These are phyloP conservation scores for Yamadazyma sp. DNA, from an alignment of 805 yeast species.

Conservation along the genomic window DNA sequence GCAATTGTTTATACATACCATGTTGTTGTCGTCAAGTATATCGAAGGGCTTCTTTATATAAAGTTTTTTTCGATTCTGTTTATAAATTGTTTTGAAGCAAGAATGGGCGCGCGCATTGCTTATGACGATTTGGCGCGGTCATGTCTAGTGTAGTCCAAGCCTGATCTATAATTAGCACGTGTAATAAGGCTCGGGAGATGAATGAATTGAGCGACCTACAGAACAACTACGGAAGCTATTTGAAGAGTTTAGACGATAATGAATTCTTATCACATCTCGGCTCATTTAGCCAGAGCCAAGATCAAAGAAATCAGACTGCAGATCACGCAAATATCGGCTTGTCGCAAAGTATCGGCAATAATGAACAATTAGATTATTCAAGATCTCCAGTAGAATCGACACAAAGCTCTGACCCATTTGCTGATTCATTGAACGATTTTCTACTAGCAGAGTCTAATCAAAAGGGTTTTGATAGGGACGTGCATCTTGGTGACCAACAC, in stretches of 20 bases:
- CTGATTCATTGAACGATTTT: constrained; percentile 14
- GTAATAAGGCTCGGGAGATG: not conserved
- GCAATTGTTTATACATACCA: constrained; percentile 4
- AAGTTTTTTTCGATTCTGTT: constrained; percentile 1
- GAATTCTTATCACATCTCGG: constrained; percentile 20
- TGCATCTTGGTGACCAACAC: no score
- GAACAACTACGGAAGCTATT: constrained; percentile 16
- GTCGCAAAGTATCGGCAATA: constrained; percentile 4
- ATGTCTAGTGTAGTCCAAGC: constrained; percentile 6
- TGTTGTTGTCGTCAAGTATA: not conserved
- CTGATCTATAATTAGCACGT: constrained; percentile 4
- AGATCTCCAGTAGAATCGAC: no score
- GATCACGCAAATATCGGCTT: not conserved
- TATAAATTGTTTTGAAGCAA: constrained; percentile 7
- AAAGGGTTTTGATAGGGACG: no score
- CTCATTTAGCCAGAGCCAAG: constrained; percentile 18
- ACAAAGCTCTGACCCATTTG: constrained; percentile 14
- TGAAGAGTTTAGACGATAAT: constrained; percentile 22
- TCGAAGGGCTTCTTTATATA: constrained; percentile 6
- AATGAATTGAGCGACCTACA: no score
- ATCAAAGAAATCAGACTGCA: no score
- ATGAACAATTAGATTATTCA: no score
- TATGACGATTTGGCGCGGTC: constrained; percentile 7
- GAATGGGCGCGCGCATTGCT: constrained; percentile 6
- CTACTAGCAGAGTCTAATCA: constrained; percentile 9